Evolutionary conservation across 148 eudicot species (phyloP).

Genomic region (Silene latifolia): DNA sequence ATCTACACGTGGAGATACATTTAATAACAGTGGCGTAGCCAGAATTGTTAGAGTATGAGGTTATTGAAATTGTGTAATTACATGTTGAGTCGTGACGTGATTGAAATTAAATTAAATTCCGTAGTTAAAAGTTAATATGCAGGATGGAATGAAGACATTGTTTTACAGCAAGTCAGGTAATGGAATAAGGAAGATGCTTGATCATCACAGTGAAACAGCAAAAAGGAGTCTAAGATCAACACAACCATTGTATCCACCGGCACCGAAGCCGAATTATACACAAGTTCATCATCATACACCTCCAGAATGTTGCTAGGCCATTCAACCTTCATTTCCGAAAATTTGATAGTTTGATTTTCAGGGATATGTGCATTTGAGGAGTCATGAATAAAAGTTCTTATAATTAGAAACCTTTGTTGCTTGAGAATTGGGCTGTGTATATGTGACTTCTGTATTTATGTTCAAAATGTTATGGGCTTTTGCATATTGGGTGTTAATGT

Average conservation of each 20-base stretch:
- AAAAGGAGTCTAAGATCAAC: conserved; percentile 6
- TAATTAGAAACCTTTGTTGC: too few species aligned
- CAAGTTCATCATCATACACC: conserved; percentile 12
- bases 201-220: not conserved
- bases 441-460: too few species aligned
- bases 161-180: not conserved
- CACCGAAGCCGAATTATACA: not conserved
- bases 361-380: too few species aligned
- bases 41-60: not conserved
- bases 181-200: conserved; percentile 2
- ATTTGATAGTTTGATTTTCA: not conserved
- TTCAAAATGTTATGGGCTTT: too few species aligned
- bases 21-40: too few species aligned
- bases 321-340: not conserved
- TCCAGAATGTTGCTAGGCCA: not conserved
- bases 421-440: too few species aligned
- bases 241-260: not conserved
- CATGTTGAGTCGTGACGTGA: not conserved
- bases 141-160: not conserved
- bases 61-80: too few species aligned
- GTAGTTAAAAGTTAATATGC: not conserved
- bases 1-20: too few species aligned
- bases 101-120: not conserved
- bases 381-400: too few species aligned
- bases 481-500: too few species aligned